Evolutionary conservation across 2,329 filamentous ascomycete genomes (phyloP).

Genomic region (Aspergillus ochraceoroseus): DNA sequence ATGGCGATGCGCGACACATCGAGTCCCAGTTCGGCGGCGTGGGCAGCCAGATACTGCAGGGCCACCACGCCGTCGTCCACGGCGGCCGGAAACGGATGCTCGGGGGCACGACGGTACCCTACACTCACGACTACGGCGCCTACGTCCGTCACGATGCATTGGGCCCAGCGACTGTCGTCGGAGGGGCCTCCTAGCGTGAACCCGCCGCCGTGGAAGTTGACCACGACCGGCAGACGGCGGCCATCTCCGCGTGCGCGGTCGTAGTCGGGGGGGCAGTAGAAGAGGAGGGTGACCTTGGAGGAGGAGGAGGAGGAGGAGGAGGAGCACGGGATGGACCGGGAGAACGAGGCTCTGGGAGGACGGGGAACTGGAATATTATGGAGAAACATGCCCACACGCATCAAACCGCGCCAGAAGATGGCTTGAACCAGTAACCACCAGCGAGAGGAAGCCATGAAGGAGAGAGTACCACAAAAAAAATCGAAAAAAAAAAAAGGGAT

Average conservation of each 20-base stretch:
- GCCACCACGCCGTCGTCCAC: constrained; percentile 62
- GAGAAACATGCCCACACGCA: constrained; percentile 64
- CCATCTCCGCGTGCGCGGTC: constrained; percentile 31
- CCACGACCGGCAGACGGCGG: constrained; percentile 52
- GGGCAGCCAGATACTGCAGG: constrained; percentile 53
- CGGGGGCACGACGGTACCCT: constrained; percentile 58
- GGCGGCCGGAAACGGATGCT: constrained; percentile 58
- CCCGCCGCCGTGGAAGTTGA: constrained; percentile 62
- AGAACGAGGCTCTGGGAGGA: constrained; percentile 58
- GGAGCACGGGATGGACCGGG: constrained; percentile 50
- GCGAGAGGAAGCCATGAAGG: constrained; percentile 42
- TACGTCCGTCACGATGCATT: constrained; percentile 52
- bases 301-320: constrained; percentile 51
- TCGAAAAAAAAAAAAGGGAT: not conserved
- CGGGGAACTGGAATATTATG: constrained; percentile 59
- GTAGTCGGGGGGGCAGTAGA: constrained; percentile 54
- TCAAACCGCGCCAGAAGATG: constrained; percentile 61
- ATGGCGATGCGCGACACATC: constrained; percentile 55
- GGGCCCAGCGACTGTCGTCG: constrained; percentile 59
- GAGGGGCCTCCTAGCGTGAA: constrained; percentile 57
- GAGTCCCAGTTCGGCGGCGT: constrained; percentile 54
- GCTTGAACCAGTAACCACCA: constrained; percentile 61
- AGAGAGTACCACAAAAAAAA: constrained; percentile 1
- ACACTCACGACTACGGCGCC: constrained; percentile 58
- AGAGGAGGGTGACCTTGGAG: constrained; percentile 52